Conservation (phyloP, 2,329 filamentous ascomycete species). For the Pseudogymnoascus sp. region DNA sequence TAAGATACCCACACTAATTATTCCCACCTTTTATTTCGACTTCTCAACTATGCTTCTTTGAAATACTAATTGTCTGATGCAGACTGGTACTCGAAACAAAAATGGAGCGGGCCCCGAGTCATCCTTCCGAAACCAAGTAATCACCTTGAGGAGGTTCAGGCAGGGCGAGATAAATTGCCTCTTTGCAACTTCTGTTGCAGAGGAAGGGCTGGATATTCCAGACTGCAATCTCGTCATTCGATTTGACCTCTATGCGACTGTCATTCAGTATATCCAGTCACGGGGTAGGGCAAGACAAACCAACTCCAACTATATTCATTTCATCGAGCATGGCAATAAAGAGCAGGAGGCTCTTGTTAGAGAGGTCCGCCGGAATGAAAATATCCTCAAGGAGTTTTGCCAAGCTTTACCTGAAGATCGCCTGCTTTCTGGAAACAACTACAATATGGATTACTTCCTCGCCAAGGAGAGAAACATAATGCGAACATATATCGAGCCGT, state of each 20-base stretch:
- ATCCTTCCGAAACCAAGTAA: slow-evolving; percentile 64
- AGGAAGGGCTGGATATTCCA: slow-evolving; percentile 60
- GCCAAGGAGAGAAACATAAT: slow-evolving; percentile 33
- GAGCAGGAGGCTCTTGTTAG: slow-evolving; percentile 48
- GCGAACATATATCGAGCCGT: slow-evolving; percentile 45
- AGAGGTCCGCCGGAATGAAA: slow-evolving; percentile 53
- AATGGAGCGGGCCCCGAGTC: slow-evolving; percentile 45
- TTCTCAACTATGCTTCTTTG: not conserved
- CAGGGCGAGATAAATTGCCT: slow-evolving; percentile 52
- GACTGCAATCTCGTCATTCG: slow-evolving; percentile 60
- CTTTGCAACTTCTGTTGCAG: slow-evolving; percentile 57
- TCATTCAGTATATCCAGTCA: slow-evolving; percentile 94
- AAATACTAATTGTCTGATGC: not conserved
- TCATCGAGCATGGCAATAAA: slow-evolving; percentile 65
- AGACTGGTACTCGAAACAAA: slow-evolving; percentile 41
- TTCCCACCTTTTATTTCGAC: not conserved
- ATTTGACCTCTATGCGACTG: slow-evolving; percentile 80
- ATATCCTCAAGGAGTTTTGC: slow-evolving; percentile 67
- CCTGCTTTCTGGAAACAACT: slow-evolving; percentile 51
- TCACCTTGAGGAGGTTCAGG: slow-evolving; percentile 59
- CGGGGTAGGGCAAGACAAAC: slow-evolving; percentile 73
- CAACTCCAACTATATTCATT: slow-evolving; percentile 73
- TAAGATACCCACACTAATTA: slow-evolving; percentile 30
- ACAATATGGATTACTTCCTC: slow-evolving; percentile 47
- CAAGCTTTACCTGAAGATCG: slow-evolving; percentile 65